Base-by-base conservation (phyloP, 768 basidiomycete species). In the Postia placenta region DNA sequence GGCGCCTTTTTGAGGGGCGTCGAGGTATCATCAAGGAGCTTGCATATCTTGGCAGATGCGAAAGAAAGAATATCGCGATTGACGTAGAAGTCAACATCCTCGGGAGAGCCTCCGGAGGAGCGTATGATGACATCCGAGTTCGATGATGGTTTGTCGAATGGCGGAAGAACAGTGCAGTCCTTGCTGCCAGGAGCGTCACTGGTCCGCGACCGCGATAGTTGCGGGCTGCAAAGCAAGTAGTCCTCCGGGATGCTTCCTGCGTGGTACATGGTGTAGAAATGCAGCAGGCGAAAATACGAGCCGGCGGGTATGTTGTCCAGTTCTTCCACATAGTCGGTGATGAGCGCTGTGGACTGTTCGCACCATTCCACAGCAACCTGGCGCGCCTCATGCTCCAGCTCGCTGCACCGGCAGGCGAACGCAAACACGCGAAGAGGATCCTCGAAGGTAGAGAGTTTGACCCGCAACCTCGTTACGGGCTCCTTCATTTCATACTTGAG, bases 1-100 rank as follows among this genome's bases (percentile, higher is more conserved):
- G 4, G 15, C 12, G 28, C 15, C 5, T 19, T 14, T 15, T 2
- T 14, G 23, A 7, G 15, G 6, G 15, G 17, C 19, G 23, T 20
- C 9, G 6, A 17, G 26, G 37, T 4, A 5, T 25, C 15, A 12
- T 38, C 19, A 14, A 84, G 74, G 66, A 79, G 74, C 52, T 71
- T 68, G 41, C 67, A 67, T 54, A 84, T 83, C 59, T 83, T 74
- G 4, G 76, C 69, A 11, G 83, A 84, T 0, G 78, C 74, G 15
- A 79, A 57, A 17, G 75, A 70, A 11, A 84, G 67, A 47, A 83
- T 65, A 38, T 73, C 55, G 54, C 77, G 79, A 69, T 77, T 76
- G 46, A 77, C 73, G 51, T 70, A 70, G 62, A 81, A 81, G 51
- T 71, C 66, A 54, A 70, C 67, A 19, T 64, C 54, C 55, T 83